A percentile compares a stretch with the other conserved stretches of the same genome.
These are phyloP conservation scores for Neoboletus magnificus DNA, from an alignment of 768 basidiomycete species.

Conservation along the genomic window DNA sequence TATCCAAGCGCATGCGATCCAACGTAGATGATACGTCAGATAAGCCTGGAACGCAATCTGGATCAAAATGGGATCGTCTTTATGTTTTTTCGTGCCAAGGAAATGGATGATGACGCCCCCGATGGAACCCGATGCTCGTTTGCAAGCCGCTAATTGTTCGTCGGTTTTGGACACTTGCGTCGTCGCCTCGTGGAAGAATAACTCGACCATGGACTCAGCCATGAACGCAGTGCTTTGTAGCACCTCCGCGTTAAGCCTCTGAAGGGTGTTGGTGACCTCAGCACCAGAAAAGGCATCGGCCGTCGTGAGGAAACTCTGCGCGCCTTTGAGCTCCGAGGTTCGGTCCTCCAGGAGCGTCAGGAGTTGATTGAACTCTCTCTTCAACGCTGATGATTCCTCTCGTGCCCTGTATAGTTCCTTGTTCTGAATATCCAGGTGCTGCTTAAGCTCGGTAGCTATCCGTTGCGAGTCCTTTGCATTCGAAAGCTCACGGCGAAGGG, in stretches of 20 bases:
- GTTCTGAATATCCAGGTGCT: slow-evolving; percentile 18
- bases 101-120: slow-evolving; percentile 26
- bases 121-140: slow-evolving; percentile 17
- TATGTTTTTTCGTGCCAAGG: slow-evolving; percentile 27
- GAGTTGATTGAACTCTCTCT: slow-evolving; percentile 29
- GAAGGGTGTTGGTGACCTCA: slow-evolving; percentile 44
- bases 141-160: slow-evolving; percentile 25
- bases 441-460: slow-evolving; percentile 10
- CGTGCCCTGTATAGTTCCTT: slow-evolving; percentile 21
- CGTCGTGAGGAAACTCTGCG: slow-evolving; percentile 44
- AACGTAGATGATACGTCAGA: slow-evolving; percentile 25
- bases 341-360: slow-evolving; percentile 36
- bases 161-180: slow-evolving; percentile 10
- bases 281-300: slow-evolving; percentile 42
- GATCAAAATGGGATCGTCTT: slow-evolving; percentile 34
- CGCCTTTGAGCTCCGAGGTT: slow-evolving; percentile 43
- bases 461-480: slow-evolving; percentile 10
- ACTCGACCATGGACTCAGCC: slow-evolving; percentile 46
- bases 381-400: slow-evolving; percentile 28
- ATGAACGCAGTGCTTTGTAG: slow-evolving; percentile 47
- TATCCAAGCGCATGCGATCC: slow-evolving; percentile 29
- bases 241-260: slow-evolving; percentile 46
- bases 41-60: slow-evolving; percentile 37
- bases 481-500: slow-evolving; percentile 16
- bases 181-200: slow-evolving; percentile 29